Conservation (phyloP, 2,329 filamentous ascomycete species). For the Drechslera avenae region DNA sequence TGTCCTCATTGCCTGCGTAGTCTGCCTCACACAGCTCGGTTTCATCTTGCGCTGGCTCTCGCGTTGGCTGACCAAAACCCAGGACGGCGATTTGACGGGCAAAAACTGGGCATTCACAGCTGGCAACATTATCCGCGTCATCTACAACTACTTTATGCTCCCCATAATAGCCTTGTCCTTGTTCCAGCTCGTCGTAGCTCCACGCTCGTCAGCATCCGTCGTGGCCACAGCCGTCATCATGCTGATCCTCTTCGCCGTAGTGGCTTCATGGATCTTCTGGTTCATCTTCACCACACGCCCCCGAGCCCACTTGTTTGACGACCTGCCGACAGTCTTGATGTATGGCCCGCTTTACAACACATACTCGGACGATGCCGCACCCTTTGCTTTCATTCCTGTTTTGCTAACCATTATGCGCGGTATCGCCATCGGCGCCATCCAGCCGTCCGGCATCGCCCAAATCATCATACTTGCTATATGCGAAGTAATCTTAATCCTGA, state of each 20-base stretch:
- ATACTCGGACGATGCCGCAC: conserved; percentile 89
- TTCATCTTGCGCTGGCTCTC: conserved; percentile 79
- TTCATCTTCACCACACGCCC: conserved; percentile 82
- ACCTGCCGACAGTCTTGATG: conserved; percentile 83
- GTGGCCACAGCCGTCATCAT: conserved; percentile 77
- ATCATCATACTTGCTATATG: conserved; percentile 91
- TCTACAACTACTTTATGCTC: conserved; percentile 90
- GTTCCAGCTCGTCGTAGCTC: conserved; percentile 84
- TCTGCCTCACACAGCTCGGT: conserved; percentile 73
- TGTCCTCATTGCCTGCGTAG: conserved; percentile 70
- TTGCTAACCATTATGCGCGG: conserved; percentile 84
- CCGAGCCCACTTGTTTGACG: conserved; percentile 87
- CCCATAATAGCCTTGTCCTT: conserved; percentile 86
- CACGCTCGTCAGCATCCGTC: conserved; percentile 69
- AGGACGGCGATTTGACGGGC: conserved; percentile 83
- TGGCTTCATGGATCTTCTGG: conserved; percentile 78
- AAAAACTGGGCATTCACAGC: conserved; percentile 86
- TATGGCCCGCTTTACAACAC: conserved; percentile 98
- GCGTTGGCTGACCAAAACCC: conserved; percentile 70
- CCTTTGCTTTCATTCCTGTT: conserved; percentile 86
- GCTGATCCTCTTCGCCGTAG: conserved; percentile 72
- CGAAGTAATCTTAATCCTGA: conserved; percentile 87
- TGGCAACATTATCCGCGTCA: conserved; percentile 69
- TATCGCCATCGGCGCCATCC: conserved; percentile 88
- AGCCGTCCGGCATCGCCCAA: conserved; percentile 91